Evolutionary conservation across 2,329 filamentous ascomycete genomes (phyloP).

Genomic region (Talaromyces sp.): DNA sequence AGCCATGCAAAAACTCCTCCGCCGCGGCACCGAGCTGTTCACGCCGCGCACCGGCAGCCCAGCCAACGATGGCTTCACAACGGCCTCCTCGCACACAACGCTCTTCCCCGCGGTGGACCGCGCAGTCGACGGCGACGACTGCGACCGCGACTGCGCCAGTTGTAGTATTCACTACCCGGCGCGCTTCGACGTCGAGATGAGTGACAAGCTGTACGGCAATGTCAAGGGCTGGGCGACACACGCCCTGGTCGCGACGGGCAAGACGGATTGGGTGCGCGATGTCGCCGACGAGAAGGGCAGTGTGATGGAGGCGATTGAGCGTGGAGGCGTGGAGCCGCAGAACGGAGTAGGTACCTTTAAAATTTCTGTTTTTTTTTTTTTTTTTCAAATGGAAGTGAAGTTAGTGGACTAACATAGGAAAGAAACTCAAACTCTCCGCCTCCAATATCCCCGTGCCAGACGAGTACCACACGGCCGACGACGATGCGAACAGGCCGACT

Average conservation of each 20-base stretch:
- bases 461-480: conserved; percentile 53
- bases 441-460: conserved; percentile 81
- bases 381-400: neutral
- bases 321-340: conserved; percentile 34
- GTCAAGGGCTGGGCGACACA: conserved; percentile 87
- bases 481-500: conserved; percentile 60
- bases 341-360: conserved; percentile 36
- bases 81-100: conserved; percentile 41
- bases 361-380: neutral
- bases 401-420: conserved; percentile 11
- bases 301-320: conserved; percentile 70
- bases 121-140: conserved; percentile 80
- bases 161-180: conserved; percentile 78
- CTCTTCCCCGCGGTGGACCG: conserved; percentile 73
- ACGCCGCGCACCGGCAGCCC: conserved; percentile 19
- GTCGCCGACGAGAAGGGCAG: conserved; percentile 83
- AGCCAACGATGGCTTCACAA: conserved; percentile 39
- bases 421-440: conserved; percentile 86
- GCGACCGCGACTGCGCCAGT: conserved; percentile 75
- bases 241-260: conserved; percentile 87
- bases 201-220: conserved; percentile 75
- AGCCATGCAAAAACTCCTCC: conserved; percentile 31
- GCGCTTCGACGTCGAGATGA: conserved; percentile 65
- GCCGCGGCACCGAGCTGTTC: conserved; percentile 29
- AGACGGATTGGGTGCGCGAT: conserved; percentile 88